Evolutionary conservation across 805 yeast genomes (phyloP).

Genomic region (Komagataella pseudopastoris): DNA sequence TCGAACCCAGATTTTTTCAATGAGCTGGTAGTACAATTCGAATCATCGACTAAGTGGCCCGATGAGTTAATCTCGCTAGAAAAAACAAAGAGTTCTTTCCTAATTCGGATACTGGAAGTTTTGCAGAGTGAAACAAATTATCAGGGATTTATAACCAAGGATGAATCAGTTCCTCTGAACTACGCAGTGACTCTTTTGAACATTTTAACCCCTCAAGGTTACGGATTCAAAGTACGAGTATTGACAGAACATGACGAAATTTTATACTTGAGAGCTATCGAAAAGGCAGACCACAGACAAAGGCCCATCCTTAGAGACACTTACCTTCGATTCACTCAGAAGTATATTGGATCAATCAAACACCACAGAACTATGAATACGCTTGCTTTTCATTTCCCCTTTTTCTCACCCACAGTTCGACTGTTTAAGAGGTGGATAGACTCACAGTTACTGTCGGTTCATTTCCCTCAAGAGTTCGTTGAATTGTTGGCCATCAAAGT

Average conservation of each 20-base stretch:
- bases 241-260: slow-evolving; percentile 76
- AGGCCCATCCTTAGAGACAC: slow-evolving; percentile 45
- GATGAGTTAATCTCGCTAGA: slow-evolving; percentile 78
- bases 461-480: slow-evolving; percentile 63
- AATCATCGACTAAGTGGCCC: slow-evolving; percentile 90
- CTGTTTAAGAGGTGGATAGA: slow-evolving; percentile 85
- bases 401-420: slow-evolving; percentile 69
- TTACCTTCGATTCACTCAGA: slow-evolving; percentile 50
- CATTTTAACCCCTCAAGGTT: slow-evolving; percentile 80
- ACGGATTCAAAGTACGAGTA: slow-evolving; percentile 66
- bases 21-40: slow-evolving; percentile 76
- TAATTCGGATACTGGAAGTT: slow-evolving; percentile 45
- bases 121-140: slow-evolving; percentile 40
- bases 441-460: slow-evolving; percentile 59
- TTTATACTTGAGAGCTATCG: slow-evolving; percentile 58
- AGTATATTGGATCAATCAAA: slow-evolving; percentile 52
- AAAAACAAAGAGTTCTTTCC: slow-evolving; percentile 80
- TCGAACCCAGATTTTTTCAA: slow-evolving; percentile 70
- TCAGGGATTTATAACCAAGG: slow-evolving; percentile 48
- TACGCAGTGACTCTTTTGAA: slow-evolving; percentile 42
- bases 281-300: slow-evolving; percentile 46
- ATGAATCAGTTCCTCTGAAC: slow-evolving; percentile 55
- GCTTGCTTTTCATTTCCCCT: slow-evolving; percentile 57
- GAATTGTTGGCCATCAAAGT: slow-evolving; percentile 77
- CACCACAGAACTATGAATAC: slow-evolving; percentile 74